phyloP scores from a whole-genome alignment of 2,329 filamentous ascomycete species.

The Penicillium sp. region DNA sequence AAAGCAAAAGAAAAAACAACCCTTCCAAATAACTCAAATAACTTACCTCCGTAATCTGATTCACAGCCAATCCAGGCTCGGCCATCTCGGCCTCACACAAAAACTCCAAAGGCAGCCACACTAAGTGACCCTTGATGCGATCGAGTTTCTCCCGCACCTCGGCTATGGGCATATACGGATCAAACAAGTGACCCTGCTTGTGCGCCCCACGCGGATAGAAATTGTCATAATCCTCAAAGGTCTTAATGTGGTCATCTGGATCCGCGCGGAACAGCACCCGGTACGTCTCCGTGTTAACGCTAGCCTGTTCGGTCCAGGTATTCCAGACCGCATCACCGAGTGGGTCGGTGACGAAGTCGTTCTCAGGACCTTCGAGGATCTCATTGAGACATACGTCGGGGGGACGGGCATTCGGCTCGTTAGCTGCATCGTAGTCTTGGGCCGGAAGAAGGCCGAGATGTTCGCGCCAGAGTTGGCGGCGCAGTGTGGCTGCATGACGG shows the following conservation, averaged over 20 bases:
- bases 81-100: slow-evolving; percentile 84
- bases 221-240: slow-evolving; percentile 82
- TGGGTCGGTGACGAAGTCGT: slow-evolving; percentile 72
- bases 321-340: slow-evolving; percentile 66
- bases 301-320: slow-evolving; percentile 73
- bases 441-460: slow-evolving; percentile 81
- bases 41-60: slow-evolving; percentile 82
- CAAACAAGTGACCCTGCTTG: slow-evolving; percentile 84
- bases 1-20: not conserved
- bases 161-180: slow-evolving; percentile 70
- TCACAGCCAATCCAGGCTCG: slow-evolving; percentile 82
- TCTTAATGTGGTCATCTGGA: slow-evolving; percentile 86
- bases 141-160: slow-evolving; percentile 76
- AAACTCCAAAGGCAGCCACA: slow-evolving; percentile 94
- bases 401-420: slow-evolving; percentile 75
- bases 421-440: slow-evolving; percentile 65
- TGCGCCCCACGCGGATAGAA: slow-evolving; percentile 66
- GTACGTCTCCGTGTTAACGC: slow-evolving; percentile 78
- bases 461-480: slow-evolving; percentile 85
- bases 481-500: slow-evolving; percentile 75
- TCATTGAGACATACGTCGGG: slow-evolving; percentile 69
- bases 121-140: slow-evolving; percentile 80
- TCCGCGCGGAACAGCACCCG: slow-evolving; percentile 82
- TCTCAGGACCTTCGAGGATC: slow-evolving; percentile 68
- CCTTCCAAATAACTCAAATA: not conserved